Evolutionary conservation across 352 stramenopile genomes (phyloP).

Genomic region (Phytophthora tubulina): DNA sequence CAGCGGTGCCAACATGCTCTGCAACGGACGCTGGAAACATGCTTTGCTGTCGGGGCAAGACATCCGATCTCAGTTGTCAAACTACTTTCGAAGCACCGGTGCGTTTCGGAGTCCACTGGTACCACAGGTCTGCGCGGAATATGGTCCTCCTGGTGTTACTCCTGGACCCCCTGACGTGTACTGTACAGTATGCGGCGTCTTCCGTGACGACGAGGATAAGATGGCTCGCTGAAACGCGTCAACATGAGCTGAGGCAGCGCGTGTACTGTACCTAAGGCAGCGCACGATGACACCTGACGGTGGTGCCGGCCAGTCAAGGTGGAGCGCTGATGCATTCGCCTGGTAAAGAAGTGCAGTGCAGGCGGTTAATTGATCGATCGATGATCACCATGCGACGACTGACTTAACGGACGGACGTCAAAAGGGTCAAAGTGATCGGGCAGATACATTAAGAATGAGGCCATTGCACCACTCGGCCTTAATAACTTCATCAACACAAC

Average conservation of each 20-base stretch:
- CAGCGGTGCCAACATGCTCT: slow-evolving; percentile 37
- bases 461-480: slow-evolving; percentile 26
- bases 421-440: slow-evolving; percentile 20
- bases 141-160: slow-evolving; percentile 4
- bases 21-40: slow-evolving; percentile 10
- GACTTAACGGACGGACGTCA: slow-evolving; percentile 11
- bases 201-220: background rate
- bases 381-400: slow-evolving; percentile 9
- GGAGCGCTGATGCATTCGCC: background rate
- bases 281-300: slow-evolving; percentile 7
- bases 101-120: slow-evolving; percentile 29
- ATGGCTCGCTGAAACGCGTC: slow-evolving; percentile 13
- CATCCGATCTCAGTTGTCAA: slow-evolving; percentile 37
- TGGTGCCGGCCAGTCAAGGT: slow-evolving; percentile 1
- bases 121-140: slow-evolving; percentile 8
- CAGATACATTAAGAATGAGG: slow-evolving; percentile 19
- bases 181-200: slow-evolving; percentile 7
- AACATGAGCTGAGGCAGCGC: slow-evolving; percentile 22
- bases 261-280: slow-evolving; percentile 7
- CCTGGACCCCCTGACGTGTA: slow-evolving; percentile 2
- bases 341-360: slow-evolving; percentile 29
- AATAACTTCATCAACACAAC: slow-evolving; percentile 42
- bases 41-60: slow-evolving; percentile 21
- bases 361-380: slow-evolving; percentile 14
- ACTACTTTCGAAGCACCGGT: background rate